Percentiles rank a stretch among this genome's conserved stretches.
phyloP scores from a whole-genome alignment of 140 eudicot species.

The Bidens hawaiensis region DNA sequence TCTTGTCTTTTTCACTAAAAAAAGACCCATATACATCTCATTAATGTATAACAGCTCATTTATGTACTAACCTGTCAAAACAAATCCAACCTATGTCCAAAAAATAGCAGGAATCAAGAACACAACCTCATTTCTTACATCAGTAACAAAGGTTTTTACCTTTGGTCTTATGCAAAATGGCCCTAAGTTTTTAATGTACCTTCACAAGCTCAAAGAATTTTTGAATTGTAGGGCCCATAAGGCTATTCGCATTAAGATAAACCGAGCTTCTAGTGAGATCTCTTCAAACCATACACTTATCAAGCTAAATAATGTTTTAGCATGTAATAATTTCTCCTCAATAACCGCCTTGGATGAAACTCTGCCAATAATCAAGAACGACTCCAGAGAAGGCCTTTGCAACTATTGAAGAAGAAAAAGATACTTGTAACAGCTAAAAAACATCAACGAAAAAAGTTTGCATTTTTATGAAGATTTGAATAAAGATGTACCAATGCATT shows the following conservation, averaged over 20 bases:
- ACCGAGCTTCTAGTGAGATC: constrained; percentile 57
- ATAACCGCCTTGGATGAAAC: constrained; percentile 84
- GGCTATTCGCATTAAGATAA: constrained; percentile 63
- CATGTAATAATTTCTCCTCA: constrained; percentile 39
- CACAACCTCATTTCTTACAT: not conserved
- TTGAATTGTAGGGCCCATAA: constrained; percentile 63
- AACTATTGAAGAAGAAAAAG: constrained; percentile 40
- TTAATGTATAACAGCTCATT: not conserved
- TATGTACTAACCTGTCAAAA: constrained; percentile 18
- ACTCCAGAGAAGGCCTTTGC: constrained; percentile 70
- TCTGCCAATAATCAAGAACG: constrained; percentile 82
- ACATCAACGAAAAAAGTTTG: not conserved
- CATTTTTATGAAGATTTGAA: constrained; percentile 1
- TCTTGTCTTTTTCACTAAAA: not conserved
- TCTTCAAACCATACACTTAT: constrained; percentile 60
- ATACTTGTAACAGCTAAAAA: constrained; percentile 5
- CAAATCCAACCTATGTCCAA: not conserved
- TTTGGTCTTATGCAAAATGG: constrained; percentile 7
- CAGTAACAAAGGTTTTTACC: constrained; percentile 4
- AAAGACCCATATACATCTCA: constrained; percentile 3
- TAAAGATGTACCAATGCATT: constrained; percentile 55
- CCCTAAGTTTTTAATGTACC: not conserved
- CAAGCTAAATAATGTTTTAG: constrained; percentile 51
- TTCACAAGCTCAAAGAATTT: constrained; percentile 43
- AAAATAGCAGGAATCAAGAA: constrained; percentile 8